Evolutionary conservation across 2,329 filamentous ascomycete genomes (phyloP), one percentile per base, ranked within the genome.

Genomic region (Trichophyton benhamiae): DNA sequence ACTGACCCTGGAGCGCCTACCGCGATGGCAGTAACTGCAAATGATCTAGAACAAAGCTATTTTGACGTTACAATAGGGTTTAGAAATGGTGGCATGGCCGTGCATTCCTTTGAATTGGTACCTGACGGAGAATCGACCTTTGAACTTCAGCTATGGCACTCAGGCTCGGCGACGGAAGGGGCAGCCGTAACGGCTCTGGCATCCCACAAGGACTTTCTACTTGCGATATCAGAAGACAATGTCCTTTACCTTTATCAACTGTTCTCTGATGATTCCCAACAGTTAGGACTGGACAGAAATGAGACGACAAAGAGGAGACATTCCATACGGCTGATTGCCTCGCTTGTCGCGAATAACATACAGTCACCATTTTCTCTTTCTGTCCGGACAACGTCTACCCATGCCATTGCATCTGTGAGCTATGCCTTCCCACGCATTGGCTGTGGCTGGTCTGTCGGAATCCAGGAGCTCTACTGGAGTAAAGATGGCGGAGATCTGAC

Each of bases 381-480:
- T 0, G 82, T 97, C 42, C 84, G 91, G n/a, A 82, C 79, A 27
- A 83, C 83, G 13, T 71, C 82, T 0, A 76, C 78, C 2, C 82
- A 82, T 9, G 82, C 89, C 17, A 82, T 90, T n/a, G 87, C 89
- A 1, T 91, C 89, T 0, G 88, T 96, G 63, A 91, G 89, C 0
- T 96, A 95, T 71, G 88, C 89, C 0, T 84, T 95, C 65, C 85
- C 87, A 15, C 87, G 88, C 1, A 83, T 85, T 67, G 79, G 86
- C 2, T 85, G 84, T 49, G 91, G 91, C 30, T 96, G 91, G 89
- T 91, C 88, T 6, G 82, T 96, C 15, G 91, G 91, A 1, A 83
- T 97, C n/a, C 92, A 97, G 72, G 92, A 96, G 72, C 77, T 96
- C 49, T 85, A 87, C 62, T 80, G 95, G n/a, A 74, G 74, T 38